Conservation (phyloP, 2,329 filamentous ascomycete genomes). For the Ophiostoma piceae region DNA sequence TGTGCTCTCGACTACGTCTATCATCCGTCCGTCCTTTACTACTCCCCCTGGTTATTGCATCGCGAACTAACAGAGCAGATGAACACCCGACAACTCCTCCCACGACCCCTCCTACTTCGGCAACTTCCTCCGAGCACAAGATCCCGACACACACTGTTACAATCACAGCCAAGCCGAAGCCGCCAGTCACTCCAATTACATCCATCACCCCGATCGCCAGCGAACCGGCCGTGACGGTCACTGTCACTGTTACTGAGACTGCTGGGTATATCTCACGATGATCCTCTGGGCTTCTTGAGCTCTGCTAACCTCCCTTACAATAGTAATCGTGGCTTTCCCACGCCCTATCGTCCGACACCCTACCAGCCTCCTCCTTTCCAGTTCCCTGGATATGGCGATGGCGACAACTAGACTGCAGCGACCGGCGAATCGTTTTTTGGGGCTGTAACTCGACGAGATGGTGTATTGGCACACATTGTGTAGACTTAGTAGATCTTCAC, state of each 20-base stretch:
- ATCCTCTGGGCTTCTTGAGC: not conserved
- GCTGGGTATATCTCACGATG: not conserved
- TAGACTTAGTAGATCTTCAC: too few relatives aligned
- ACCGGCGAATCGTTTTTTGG: too few relatives aligned
- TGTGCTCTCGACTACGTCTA: not conserved
- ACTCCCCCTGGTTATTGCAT: not conserved
- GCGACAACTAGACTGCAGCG: not conserved
- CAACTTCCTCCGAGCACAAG: not conserved
- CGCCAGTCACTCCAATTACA: not conserved
- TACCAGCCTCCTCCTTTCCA: not conserved
- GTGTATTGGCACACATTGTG: not conserved
- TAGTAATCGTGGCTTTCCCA: not conserved
- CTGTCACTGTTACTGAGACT: not conserved
- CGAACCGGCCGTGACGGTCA: not conserved
- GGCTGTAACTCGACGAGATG: too few relatives aligned
- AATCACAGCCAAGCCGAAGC: not conserved
- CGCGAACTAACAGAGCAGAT: not conserved
- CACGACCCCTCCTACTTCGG: not conserved
- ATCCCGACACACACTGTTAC: not conserved
- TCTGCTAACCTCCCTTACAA: not conserved
- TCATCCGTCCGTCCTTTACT: not conserved
- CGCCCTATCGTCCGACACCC: not conserved
- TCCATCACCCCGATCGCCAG: not conserved
- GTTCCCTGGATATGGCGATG: not conserved
- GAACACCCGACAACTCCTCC: not conserved